Conservation (phyloP, 305 asterid species). For the Fraxinus platypoda region DNA sequence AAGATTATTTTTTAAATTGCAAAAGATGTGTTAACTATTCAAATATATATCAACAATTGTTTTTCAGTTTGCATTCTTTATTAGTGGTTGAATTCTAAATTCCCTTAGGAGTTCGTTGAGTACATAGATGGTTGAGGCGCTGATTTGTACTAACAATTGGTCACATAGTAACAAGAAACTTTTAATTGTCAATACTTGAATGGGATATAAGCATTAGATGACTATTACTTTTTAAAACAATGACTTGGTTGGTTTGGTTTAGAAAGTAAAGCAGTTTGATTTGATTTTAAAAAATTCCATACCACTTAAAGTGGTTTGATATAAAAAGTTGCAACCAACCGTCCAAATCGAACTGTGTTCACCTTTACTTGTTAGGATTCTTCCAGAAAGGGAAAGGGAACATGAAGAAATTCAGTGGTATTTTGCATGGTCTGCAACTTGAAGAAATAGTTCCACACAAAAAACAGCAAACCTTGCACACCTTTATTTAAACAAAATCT, state of each 20-base stretch:
- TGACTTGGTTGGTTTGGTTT: no score
- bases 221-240: no score
- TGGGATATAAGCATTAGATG: no score
- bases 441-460: background rate
- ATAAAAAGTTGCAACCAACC: background rate
- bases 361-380: background rate
- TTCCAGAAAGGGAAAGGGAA: background rate
- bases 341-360: background rate
- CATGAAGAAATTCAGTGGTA: background rate
- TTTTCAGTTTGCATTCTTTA: background rate
- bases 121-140: background rate
- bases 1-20: no score
- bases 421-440: background rate
- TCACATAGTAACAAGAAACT: background rate
- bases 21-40: no score
- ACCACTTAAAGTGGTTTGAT: background rate
- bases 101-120: background rate
- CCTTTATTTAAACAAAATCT: background rate
- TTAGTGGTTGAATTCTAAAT: background rate
- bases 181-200: background rate
- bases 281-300: background rate
- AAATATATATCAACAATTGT: background rate
- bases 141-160: background rate
- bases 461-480: background rate
- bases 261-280: no score